Conservation (phyloP, 2,329 filamentous ascomycete species). For the Fusarium siculi region DNA sequence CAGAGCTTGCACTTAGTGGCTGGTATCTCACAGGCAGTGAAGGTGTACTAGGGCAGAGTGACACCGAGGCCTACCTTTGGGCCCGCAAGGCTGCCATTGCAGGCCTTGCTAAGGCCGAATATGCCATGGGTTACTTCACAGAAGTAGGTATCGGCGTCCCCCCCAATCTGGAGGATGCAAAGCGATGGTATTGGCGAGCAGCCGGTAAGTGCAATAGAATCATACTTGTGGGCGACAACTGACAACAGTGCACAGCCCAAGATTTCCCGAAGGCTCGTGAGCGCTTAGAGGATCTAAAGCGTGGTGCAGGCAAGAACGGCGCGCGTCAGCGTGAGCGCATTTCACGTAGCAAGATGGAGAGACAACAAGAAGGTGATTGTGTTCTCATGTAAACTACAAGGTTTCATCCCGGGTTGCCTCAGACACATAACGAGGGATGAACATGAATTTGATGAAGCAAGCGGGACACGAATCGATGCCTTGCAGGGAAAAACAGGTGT, state of each 20-base stretch:
- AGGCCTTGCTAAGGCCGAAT: conserved; percentile 92
- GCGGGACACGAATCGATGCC: background rate
- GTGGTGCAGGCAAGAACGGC: conserved; percentile 72
- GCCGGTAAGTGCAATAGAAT: conserved; percentile 75
- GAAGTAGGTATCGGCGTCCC: conserved; percentile 92
- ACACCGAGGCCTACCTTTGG: conserved; percentile 97
- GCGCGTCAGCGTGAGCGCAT: conserved; percentile 81
- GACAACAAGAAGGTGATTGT: conserved; percentile 90
- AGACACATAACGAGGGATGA: background rate
- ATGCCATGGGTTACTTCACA: conserved; percentile 96
- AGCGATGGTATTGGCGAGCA: conserved; percentile 97
- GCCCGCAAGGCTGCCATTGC: conserved; percentile 91
- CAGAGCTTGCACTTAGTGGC: conserved; percentile 84
- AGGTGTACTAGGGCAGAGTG: conserved; percentile 87
- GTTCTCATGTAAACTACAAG: conserved; percentile 74
- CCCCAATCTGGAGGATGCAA: conserved; percentile 91
- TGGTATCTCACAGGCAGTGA: conserved; percentile 96
- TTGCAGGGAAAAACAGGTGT: background rate
- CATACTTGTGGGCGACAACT: conserved; percentile 33
- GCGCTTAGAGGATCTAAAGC: conserved; percentile 90
- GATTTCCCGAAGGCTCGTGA: conserved; percentile 94
- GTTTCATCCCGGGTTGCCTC: background rate
- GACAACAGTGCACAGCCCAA: conserved; percentile 71
- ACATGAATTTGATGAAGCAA: background rate
- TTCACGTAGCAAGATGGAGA: conserved; percentile 82